Conservation (phyloP, 192 early-diverging fungal genomes). For the Martensiomyces pterosporus region DNA sequence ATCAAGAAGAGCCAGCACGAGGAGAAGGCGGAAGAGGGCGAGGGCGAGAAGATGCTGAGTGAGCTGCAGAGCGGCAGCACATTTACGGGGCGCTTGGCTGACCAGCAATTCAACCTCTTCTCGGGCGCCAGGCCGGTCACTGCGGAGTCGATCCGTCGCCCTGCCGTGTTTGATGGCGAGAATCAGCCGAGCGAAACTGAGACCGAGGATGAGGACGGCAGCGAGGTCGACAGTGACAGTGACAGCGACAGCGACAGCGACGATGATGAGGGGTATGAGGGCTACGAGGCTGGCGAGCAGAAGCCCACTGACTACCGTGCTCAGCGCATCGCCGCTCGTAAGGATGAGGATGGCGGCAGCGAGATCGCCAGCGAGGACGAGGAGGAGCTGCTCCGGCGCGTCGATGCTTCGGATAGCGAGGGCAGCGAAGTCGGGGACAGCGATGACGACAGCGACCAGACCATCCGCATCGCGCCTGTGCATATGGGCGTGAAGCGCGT, state of each 20-base stretch:
- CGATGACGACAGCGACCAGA: constrained; percentile 21
- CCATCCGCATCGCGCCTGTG: constrained; percentile 26
- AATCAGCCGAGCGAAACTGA: constrained; percentile 9
- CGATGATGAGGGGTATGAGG: constrained; percentile 16
- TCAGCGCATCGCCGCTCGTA: constrained; percentile 65
- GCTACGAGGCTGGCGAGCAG: constrained; percentile 17
- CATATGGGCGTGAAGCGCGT: constrained; percentile 53
- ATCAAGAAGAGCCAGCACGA: constrained; percentile 65
- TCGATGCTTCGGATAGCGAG: neutral
- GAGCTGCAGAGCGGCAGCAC: constrained; percentile 78
- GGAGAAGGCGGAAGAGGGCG: constrained; percentile 55
- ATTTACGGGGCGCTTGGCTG: constrained; percentile 33
- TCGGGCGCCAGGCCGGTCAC: constrained; percentile 39
- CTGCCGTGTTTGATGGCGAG: constrained; percentile 58
- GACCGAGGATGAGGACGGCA: constrained; percentile 44
- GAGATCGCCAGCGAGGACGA: constrained; percentile 9
- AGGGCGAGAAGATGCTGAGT: constrained; percentile 91
- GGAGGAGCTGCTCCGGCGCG: neutral
- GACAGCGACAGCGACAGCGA: constrained; percentile 44
- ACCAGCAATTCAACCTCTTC: constrained; percentile 45
- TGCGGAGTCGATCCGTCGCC: constrained; percentile 47
- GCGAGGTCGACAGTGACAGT: constrained; percentile 31
- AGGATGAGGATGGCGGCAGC: constrained; percentile 59
- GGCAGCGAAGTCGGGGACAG: constrained; percentile 11
- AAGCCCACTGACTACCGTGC: constrained; percentile 20